Evolutionary conservation across 768 basidiomycete species (phyloP), one percentile per base, ranked within the genome.

Genomic region (Hericium rajendrae): DNA sequence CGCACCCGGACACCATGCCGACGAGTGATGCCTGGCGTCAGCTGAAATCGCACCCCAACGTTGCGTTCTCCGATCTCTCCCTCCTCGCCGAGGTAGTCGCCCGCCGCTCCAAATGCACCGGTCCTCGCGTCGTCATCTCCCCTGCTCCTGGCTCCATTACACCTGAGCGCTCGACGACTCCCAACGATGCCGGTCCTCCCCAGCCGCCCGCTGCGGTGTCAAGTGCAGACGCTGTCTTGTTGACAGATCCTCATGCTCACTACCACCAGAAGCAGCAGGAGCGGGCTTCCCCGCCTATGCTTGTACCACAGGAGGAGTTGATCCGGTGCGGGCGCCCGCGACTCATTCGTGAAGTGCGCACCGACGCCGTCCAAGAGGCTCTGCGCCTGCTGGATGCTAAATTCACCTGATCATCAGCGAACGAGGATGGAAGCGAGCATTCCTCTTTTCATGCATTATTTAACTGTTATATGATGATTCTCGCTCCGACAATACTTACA

Each of bases 71-170:
- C 13, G 90, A 94, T 71, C 75, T 95, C 54, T 72, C 82, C 2
- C 76, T 95, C 54, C 79, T 95, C 48, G 93, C 93, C 2, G 91
- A 91, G 53, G 93, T 95, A 43, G 91, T 94, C 43, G 85, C 89
- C 8, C 87, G 90, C 55, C 78, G 86, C 53, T 85, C 90, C 46
- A 84, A 80, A 67, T 92, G 90, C 66, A 79, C 76, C 1, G 88
- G 88, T 16, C 85, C 90, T 15, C 77, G 76, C 40, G 76, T 89
- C 40, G 75, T 81, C 48, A 73, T 86, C 55, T 80, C 81, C 10
- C 80, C 79, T 10, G 76, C 78, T 15, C 76, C 73, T 2, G 79
- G 76, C 8, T 71, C 78, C 38, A 60, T 74, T 56, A 76, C 78
- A 1, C 78, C 78, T 10, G 82, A 83, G 66, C 71, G 75, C 48